Conservation (phyloP, 179 eudicot genomes). For the Beta macrorhiza region DNA sequence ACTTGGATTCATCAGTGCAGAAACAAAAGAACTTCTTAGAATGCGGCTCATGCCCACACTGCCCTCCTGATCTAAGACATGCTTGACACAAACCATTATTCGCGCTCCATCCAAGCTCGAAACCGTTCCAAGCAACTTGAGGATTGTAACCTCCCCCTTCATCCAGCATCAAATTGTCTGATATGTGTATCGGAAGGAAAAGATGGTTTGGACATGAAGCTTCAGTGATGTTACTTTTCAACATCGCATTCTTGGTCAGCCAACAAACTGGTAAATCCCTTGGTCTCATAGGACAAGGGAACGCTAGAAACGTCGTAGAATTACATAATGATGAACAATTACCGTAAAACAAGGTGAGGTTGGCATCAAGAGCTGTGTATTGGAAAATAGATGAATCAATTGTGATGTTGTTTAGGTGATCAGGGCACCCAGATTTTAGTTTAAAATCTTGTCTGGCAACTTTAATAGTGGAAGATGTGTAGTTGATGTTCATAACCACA, state of each 20-base stretch:
- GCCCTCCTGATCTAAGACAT: slow-evolving; percentile 27
- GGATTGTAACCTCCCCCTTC: neutral
- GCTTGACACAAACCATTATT: slow-evolving; percentile 17
- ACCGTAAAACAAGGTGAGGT: slow-evolving; percentile 27
- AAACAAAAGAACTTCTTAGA: slow-evolving; percentile 28
- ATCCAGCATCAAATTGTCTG: slow-evolving; percentile 14
- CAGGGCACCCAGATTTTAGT: slow-evolving; percentile 25
- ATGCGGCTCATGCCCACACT: slow-evolving; percentile 28
- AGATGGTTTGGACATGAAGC: slow-evolving; percentile 20
- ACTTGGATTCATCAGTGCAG: slow-evolving; percentile 23
- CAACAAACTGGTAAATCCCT: slow-evolving; percentile 21
- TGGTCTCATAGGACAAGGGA: slow-evolving; percentile 24
- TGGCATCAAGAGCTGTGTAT: slow-evolving; percentile 23
- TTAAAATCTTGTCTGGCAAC: slow-evolving; percentile 21
- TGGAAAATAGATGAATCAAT: slow-evolving; percentile 31
- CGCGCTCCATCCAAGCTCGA: slow-evolving; percentile 32
- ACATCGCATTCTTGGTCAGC: slow-evolving; percentile 27
- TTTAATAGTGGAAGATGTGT: slow-evolving; percentile 21
- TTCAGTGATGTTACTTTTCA: slow-evolving; percentile 13
- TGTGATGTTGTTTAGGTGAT: slow-evolving; percentile 17
- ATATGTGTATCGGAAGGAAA: slow-evolving; percentile 26
- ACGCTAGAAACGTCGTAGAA: neutral
- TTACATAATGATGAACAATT: slow-evolving; percentile 23
- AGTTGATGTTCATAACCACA: slow-evolving; percentile 2
- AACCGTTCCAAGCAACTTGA: slow-evolving; percentile 20